phyloP scores from a whole-genome alignment of 176 grass and related monocot genomes.

The Eremochloa ophiuroides region DNA sequence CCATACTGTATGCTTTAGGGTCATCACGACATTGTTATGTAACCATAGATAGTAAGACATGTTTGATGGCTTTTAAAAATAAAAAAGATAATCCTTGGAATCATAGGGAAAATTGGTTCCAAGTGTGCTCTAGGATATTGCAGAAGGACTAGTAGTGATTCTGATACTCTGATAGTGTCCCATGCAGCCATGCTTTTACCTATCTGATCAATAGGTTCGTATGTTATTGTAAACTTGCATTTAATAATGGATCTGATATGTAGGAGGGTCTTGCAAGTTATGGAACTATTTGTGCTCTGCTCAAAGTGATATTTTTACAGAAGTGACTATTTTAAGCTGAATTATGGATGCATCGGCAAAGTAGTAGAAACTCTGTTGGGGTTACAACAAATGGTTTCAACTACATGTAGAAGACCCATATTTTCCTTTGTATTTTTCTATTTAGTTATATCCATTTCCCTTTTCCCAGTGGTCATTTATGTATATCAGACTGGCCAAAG shows the following conservation, averaged over 20 bases:
- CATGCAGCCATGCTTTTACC: neutral
- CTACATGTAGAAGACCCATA: neutral
- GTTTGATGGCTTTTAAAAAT: neutral
- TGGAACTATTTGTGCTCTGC: constrained; percentile 22
- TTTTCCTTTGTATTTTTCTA: neutral
- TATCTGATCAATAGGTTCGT: neutral
- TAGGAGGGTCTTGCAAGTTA: constrained; percentile 24
- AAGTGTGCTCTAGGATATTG: neutral
- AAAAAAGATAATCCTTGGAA: neutral
- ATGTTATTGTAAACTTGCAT: constrained; percentile 30
- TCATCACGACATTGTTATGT: neutral
- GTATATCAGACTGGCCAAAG: neutral
- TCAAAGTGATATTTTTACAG: neutral
- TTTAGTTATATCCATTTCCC: neutral
- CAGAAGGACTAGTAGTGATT: neutral
- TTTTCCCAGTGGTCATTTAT: neutral
- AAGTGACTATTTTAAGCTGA: neutral
- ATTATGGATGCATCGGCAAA: neutral
- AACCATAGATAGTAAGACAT: neutral
- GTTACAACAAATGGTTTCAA: neutral
- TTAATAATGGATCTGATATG: constrained; percentile 22
- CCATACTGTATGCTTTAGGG: neutral
- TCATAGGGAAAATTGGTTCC: neutral
- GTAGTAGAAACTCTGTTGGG: neutral
- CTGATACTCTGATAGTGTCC: constrained; percentile 30